Conservation (phyloP, 106 monocot genomes). For the Allium fistulosum region DNA sequence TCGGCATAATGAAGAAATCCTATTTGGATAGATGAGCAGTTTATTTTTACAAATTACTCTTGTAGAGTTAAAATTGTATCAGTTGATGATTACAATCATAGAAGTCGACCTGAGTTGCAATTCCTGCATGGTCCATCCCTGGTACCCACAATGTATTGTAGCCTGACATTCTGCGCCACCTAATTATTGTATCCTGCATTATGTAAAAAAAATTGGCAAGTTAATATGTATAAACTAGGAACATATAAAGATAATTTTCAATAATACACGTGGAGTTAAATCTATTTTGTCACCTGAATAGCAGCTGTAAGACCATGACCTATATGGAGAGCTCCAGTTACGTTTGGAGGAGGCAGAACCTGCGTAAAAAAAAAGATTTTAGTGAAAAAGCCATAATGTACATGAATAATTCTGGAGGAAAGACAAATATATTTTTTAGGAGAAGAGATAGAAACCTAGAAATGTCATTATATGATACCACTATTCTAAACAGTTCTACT, state of each 20-base stretch:
- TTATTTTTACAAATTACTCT: too few species aligned
- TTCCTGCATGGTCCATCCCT: conserved; percentile 99
- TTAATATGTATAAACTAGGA: background rate
- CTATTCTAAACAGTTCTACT: too few species aligned
- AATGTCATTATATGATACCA: too few species aligned
- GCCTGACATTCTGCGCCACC: conserved; percentile 93
- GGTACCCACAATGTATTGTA: conserved; percentile 97
- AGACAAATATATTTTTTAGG: too few species aligned
- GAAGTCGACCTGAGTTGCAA: conserved; percentile 78
- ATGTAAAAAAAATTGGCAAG: conserved; percentile 1
- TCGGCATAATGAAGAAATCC: too few species aligned
- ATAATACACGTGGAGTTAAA: too few species aligned
- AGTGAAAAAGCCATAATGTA: too few species aligned
- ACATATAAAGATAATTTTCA: background rate
- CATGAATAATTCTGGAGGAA: too few species aligned
- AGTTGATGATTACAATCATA: background rate
- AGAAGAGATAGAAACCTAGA: too few species aligned
- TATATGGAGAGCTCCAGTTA: conserved; percentile 89
- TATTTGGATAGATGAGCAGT: too few species aligned
- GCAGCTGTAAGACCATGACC: conserved; percentile 89
- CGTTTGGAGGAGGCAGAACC: conserved; percentile 97
- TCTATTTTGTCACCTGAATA: conserved; percentile 50
- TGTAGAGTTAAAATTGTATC: background rate
- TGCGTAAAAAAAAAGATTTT: conserved; percentile 7
- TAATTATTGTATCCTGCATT: conserved; percentile 70